phyloP scores from a whole-genome alignment of 1,284 basidiomycete genomes.

The Cryptococcus sp. region DNA sequence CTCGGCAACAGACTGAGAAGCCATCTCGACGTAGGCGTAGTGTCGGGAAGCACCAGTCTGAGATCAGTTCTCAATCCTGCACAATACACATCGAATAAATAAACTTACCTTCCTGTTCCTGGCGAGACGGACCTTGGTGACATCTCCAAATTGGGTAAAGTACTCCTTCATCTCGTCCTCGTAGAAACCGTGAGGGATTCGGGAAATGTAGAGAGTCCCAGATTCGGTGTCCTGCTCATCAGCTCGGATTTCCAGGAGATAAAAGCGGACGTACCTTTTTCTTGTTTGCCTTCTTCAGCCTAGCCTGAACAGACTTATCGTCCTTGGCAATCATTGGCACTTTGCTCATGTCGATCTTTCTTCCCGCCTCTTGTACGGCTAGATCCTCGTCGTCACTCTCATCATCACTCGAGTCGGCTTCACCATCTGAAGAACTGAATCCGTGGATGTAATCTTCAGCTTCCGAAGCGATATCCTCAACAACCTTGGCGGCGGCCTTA shows the following conservation, averaged over 20 bases:
- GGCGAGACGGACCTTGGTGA: slow-evolving; percentile 82
- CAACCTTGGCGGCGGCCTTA: slow-evolving; percentile 17
- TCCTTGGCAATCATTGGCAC: slow-evolving; percentile 81
- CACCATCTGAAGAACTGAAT: slow-evolving; percentile 56
- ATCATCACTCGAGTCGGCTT: slow-evolving; percentile 74
- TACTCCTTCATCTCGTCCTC: slow-evolving; percentile 90
- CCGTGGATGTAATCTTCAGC: slow-evolving; percentile 58
- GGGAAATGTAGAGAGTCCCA: slow-evolving; percentile 86
- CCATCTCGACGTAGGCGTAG: slow-evolving; percentile 95
- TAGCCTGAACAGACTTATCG: slow-evolving; percentile 70
- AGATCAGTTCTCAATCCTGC: neutral
- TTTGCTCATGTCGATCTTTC: slow-evolving; percentile 58
- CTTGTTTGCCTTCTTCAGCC: slow-evolving; percentile 75
- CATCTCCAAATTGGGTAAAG: slow-evolving; percentile 90
- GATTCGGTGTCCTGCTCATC: slow-evolving; percentile 51
- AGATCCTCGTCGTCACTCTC: slow-evolving; percentile 59
- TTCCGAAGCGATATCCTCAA: slow-evolving; percentile 28
- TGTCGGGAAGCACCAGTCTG: slow-evolving; percentile 94
- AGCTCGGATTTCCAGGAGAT: slow-evolving; percentile 1
- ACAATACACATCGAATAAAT: neutral
- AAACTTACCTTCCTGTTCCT: slow-evolving; percentile 79
- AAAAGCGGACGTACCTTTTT: slow-evolving; percentile 58
- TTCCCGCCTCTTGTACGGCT: slow-evolving; percentile 44
- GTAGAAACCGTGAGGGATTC: slow-evolving; percentile 95
- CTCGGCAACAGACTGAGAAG: slow-evolving; percentile 78